Percentiles rank a stretch among this genome's conserved stretches.
Conservation (phyloP, 2,329 filamentous ascomycete species). For the Venturia pyrina region DNA sequence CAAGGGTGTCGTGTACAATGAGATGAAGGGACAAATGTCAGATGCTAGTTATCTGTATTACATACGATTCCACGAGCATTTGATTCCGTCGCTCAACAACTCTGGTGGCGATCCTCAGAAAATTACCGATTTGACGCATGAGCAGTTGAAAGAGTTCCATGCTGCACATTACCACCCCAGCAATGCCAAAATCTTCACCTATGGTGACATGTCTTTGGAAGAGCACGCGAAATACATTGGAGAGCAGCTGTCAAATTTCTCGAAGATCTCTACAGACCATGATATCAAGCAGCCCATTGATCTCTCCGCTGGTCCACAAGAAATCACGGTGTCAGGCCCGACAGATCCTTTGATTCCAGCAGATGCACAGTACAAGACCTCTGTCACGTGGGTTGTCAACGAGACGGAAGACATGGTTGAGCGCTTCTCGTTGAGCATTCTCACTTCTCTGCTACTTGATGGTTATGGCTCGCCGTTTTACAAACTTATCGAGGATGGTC, state of each 20-base stretch:
- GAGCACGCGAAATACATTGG: conserved; percentile 75
- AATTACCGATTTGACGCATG: conserved; percentile 90
- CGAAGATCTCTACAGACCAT: conserved; percentile 57
- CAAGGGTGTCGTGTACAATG: conserved; percentile 97
- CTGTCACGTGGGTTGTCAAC: conserved; percentile 83
- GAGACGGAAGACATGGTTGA: conserved; percentile 75
- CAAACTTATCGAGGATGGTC: conserved; percentile 74
- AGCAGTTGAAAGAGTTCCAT: conserved; percentile 81
- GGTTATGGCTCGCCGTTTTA: conserved; percentile 95
- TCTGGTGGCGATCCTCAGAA: conserved; percentile 93
- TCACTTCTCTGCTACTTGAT: conserved; percentile 79
- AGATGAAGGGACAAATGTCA: conserved; percentile 99
- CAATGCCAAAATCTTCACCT: conserved; percentile 92
- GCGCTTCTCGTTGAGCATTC: conserved; percentile 73
- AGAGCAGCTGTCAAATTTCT: conserved; percentile 62
- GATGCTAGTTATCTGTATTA: conserved; percentile 95
- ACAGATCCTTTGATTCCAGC: conserved; percentile 76
- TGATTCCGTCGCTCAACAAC: conserved; percentile 91
- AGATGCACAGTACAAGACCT: conserved; percentile 88
- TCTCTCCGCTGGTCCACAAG: conserved; percentile 54
- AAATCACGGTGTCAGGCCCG: conserved; percentile 67
- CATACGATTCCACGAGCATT: conserved; percentile 86
- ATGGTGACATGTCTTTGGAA: conserved; percentile 79
- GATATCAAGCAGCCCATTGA: conserved; percentile 69
- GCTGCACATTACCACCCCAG: conserved; percentile 92